Evolutionary conservation across 164 flowering plant species (phyloP).

Genomic region (Macadamia tetraphylla): DNA sequence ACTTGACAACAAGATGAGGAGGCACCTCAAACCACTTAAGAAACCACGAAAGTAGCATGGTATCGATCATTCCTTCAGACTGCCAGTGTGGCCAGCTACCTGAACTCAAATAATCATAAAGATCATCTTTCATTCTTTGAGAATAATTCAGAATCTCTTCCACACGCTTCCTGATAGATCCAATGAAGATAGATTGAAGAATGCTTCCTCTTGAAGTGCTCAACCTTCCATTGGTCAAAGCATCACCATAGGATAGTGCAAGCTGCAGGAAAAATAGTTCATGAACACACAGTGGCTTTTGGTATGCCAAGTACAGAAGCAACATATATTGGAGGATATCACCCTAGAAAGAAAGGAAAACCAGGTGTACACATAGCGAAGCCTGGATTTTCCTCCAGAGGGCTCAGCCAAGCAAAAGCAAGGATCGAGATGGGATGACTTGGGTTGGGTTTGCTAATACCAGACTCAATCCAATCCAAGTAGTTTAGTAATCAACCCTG

Average conservation of each 20-base stretch:
- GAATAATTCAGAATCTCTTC: slow-evolving; percentile 54
- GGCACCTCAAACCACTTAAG: slow-evolving; percentile 83
- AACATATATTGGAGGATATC: not conserved
- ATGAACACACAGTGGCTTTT: not conserved
- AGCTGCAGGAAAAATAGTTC: slow-evolving; percentile 41
- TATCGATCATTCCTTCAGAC: slow-evolving; percentile 13
- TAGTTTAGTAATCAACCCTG: too few species aligned
- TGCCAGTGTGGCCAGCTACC: slow-evolving; percentile 59
- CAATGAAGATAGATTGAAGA: slow-evolving; percentile 66
- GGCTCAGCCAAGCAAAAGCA: too few species aligned
- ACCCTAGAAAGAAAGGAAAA: too few species aligned
- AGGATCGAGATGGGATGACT: too few species aligned
- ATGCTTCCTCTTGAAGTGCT: slow-evolving; percentile 50
- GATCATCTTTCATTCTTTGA: slow-evolving; percentile 23
- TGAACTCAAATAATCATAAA: slow-evolving; percentile 38
- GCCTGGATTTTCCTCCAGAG: too few species aligned
- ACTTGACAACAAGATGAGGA: slow-evolving; percentile 34
- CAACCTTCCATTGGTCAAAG: slow-evolving; percentile 58
- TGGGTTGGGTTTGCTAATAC: too few species aligned
- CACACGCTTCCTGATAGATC: slow-evolving; percentile 61
- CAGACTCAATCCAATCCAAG: too few species aligned
- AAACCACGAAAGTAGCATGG: slow-evolving; percentile 64
- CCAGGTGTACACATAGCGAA: too few species aligned
- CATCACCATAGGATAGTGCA: slow-evolving; percentile 73
- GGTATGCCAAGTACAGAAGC: not conserved